Evolutionary conservation across 345 rosid genomes (phyloP).

Genomic region (Aethionema arabicum): DNA sequence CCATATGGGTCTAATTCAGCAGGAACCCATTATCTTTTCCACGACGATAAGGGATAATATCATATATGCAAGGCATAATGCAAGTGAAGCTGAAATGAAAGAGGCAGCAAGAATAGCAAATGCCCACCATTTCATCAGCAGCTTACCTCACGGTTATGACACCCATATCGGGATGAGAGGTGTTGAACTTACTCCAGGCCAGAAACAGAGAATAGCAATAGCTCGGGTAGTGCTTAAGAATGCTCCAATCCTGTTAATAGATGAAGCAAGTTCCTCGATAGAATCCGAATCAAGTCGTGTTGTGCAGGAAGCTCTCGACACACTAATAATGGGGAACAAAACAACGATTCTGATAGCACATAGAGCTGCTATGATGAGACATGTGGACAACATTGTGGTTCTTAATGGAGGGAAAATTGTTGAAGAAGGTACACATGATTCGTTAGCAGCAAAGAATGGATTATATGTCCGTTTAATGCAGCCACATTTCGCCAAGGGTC

Average conservation of each 20-base stretch:
- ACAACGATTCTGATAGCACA: conserved; percentile 94
- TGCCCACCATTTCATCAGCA: conserved; percentile 98
- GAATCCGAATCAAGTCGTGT: conserved; percentile 99
- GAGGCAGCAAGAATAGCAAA: conserved; percentile 99
- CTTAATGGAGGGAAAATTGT: conserved; percentile 96
- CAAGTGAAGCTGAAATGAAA: conserved; percentile 95
- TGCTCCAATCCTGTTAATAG: conserved; percentile 87
- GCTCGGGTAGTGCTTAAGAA: conserved; percentile 94
- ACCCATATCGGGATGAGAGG: conserved; percentile 99
- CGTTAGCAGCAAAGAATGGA: conserved; percentile 79
- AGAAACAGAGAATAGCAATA: conserved; percentile 95
- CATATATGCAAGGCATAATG: conserved; percentile 95
- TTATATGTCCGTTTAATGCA: conserved; percentile 95
- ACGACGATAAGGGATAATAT: conserved; percentile 95
- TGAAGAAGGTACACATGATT: conserved; percentile 92
- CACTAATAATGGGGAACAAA: conserved; percentile 92
- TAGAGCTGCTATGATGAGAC: conserved; percentile 96
- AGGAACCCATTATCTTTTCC: conserved; percentile 95
- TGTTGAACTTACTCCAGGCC: conserved; percentile 96
- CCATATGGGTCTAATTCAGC: conserved; percentile 95
- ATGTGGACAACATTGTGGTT: conserved; percentile 94
- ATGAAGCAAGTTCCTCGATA: conserved; percentile 94
- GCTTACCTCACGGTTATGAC: conserved; percentile 95
- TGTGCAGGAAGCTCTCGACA: conserved; percentile 95
- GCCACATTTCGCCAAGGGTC: conserved; percentile 93